Evolutionary conservation across 306 rosid genomes (phyloP), one percentile per base, ranked within the genome.

Genomic region (Dryas drummondii): DNA sequence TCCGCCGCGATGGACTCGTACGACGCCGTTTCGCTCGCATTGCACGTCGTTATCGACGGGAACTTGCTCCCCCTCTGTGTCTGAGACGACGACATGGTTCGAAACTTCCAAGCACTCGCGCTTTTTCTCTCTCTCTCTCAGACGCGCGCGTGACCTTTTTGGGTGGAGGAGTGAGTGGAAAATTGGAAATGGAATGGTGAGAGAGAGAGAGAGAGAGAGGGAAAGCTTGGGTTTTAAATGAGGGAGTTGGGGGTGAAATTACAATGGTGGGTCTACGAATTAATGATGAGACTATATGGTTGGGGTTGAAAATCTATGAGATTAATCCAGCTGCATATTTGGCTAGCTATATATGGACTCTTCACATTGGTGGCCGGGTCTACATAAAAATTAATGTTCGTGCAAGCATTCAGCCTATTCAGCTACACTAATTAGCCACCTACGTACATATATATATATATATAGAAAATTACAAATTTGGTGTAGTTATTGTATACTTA

Each of bases 1-100:
- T 94, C 98, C 1, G 97, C 97, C 0, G 98, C 98, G 12, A 94
- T 77, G 0, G 97, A 91, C 0, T 84, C 88, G 76, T 81, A 79
- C 66, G 85, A 74, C 66, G 68, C 66, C 62, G 65, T 55, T 15
- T 50, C 45, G 57, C 41, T 45, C 7, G 75, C 74, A 48, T 68
- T 75, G 73, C 91, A 90, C 27, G 71, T 78, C 0, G 87, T 51
- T 62, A 94, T 85, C 9, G 97, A 46, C 37, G 89, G 94, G 80
- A 90, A 94, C 46, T 40, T 81, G 1, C 83, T 77, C 66, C 80
- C 71, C 71, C 79, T 64, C 32, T 52, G 86, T 67, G 81, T 85
- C 37, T 80, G 17, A 32, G 37, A 32, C 68, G 89, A 40, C 56
- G 89, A 60, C 89, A 88, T 85, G 79, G 61, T 44, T 27, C 41